Evolutionary conservation across 257 asterid species (phyloP), one percentile per base, ranked within the genome.

Genomic region (Solanum rostratum): DNA sequence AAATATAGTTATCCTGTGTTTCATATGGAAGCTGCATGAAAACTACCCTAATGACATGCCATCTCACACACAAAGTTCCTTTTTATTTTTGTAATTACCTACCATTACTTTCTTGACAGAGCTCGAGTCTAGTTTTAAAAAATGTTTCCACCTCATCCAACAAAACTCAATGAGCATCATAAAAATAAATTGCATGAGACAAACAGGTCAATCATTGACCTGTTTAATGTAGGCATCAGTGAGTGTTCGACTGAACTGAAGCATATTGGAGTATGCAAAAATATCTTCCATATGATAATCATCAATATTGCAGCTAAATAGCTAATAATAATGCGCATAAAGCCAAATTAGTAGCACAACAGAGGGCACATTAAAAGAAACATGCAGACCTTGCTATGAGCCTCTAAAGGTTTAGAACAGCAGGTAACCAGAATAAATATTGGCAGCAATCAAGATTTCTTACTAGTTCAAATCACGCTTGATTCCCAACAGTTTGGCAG

Each of bases 401-500:
- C 84, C 54, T 71, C 59, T 59, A 83, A 63, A 85, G 85, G 39
- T 37, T 63, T 18, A 22, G 68, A 63, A 43, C 80, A 83, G 74
- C 55, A 12, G 81, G 46, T 83, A 86, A 76, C 65, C 49, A 79
- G 24, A 60, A 84, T 37, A 46, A 59, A 83, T 70, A 22, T 76
- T 76, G 82, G 63, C 62, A 49, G 45, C 29, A 76, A 27, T 8
- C 43, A 49, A 16, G 24, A 76, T 24, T 3, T 84, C 57, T 73
- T 83, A 80, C 80, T 86, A 81, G 85, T 80, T 84, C 87, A 88
- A 91, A 73, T 89, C 92, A 15, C 87, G 95, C 83, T 85, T 88
- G 91, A 94, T 89, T 70, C 99, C 98, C 89, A 96, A 86, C 90
- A 90, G 83, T 90, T 96, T 96, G 89, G 88, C 88, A 63, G 99